phyloP scores from a whole-genome alignment of 441 rosid species.

The Flueggea neowawraea region DNA sequence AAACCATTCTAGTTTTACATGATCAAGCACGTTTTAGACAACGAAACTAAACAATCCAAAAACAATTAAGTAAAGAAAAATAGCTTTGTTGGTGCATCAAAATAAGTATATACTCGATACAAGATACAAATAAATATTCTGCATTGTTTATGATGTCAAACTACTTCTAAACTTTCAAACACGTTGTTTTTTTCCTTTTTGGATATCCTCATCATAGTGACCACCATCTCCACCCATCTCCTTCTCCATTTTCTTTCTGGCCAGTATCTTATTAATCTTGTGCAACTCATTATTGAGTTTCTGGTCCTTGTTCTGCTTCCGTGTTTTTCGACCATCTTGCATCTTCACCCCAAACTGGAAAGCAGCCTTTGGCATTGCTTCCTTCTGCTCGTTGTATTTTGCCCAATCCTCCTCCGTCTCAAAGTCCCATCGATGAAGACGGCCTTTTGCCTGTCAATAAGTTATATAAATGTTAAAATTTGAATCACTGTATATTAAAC shows the following conservation, averaged over 20 bases:
- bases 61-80: no score
- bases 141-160: background rate
- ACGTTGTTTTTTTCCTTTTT: conserved; percentile 63
- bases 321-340: conserved; percentile 96
- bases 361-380: conserved; percentile 99
- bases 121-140: no score
- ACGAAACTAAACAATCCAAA: no score
- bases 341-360: conserved; percentile 98
- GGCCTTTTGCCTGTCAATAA: conserved; percentile 82
- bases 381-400: conserved; percentile 92
- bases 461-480: conserved; percentile 11
- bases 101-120: no score
- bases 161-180: conserved; percentile 18
- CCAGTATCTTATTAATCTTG: conserved; percentile 82
- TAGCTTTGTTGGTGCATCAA: no score
- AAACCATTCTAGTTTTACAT: no score
- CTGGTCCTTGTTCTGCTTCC: conserved; percentile 96
- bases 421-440: conserved; percentile 94
- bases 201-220: conserved; percentile 36
- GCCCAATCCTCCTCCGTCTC: conserved; percentile 31
- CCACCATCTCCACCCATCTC: conserved; percentile 33
- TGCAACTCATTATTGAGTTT: conserved; percentile 85
- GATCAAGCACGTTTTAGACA: no score
- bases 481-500: background rate
- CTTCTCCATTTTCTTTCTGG: conserved; percentile 86